Evolutionary conservation across 345 rosid genomes (phyloP), one percentile per base, ranked within the genome.

Genomic region (Turritis glabra): DNA sequence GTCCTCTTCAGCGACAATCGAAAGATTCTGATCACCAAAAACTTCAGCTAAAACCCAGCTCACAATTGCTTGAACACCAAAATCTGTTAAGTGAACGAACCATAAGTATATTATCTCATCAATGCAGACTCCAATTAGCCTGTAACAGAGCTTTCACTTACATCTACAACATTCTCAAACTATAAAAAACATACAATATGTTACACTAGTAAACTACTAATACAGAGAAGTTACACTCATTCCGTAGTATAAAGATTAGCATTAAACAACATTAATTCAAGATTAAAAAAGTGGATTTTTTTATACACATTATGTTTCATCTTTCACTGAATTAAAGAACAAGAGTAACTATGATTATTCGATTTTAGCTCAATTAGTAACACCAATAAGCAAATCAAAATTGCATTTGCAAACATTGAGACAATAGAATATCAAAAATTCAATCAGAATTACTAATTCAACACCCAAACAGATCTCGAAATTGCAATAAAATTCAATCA

Each of bases 1-100:
- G 78, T 93, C 98, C 78, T 93, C 98, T 79, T 93, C 97, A 35
- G 98, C 97, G n/a, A 93, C 88, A 67, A 89, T 85, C 0, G 90
- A 88, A 57, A 88, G 81, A 56, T 80, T 83, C 67, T 76, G 78
- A 79, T 64, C 77, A 63, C 89, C 83, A 71, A 85, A 89, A 77
- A 71, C 73, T 76, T 87, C 83, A 6, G 92, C 87, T 66, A 93
- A 85, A 47, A 88, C 71, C 97, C 91, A 93, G 81, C 96, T 89
- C 54, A 93, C 88, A 68, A 82, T 85, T 32, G 97, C 98, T 81
- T 90, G 97, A 54, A 93, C 97, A 75, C 98, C 87, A 93, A 95
- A 93, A 77, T 93, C 97, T 90, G 82, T 63, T 6, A 32, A 64
- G 13, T 66, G 33, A 64, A n/a, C n/a, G 33, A 64, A 3, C 23